Evolutionary conservation across 208 protist species (phyloP).

Genomic region (Crithidia bombi): DNA sequence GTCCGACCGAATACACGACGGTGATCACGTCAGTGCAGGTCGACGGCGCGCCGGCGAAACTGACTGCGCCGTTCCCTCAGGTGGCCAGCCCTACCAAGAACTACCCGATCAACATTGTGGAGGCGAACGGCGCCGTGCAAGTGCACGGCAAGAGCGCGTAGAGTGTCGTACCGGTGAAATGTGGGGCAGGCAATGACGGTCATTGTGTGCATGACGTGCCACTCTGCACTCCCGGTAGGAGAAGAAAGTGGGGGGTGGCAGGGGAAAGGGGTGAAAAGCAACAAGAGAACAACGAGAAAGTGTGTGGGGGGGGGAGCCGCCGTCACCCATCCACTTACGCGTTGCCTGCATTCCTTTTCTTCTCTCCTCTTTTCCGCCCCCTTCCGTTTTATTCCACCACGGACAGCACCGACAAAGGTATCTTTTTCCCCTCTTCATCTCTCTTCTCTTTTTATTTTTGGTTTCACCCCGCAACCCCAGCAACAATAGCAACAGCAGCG

Average conservation of each 20-base stretch:
- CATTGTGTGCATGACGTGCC: background rate
- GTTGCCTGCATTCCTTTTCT: background rate
- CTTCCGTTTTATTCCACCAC: background rate
- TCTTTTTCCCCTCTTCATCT: background rate
- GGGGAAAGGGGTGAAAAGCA: no score
- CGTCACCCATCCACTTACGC: no score
- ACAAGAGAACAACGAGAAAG: background rate
- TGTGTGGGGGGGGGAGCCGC: background rate
- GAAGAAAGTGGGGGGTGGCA: no score
- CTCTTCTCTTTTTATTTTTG: background rate
- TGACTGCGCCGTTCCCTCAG: slow-evolving; percentile 44
- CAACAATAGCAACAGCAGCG: no score
- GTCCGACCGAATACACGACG: slow-evolving; percentile 29
- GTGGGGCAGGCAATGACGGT: background rate
- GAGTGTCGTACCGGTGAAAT: background rate
- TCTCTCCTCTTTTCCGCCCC: background rate
- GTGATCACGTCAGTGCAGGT: slow-evolving; percentile 46
- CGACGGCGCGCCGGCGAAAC: slow-evolving; percentile 25
- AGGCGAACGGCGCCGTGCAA: slow-evolving; percentile 9
- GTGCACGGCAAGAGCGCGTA: slow-evolving; percentile 13
- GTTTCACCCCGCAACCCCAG: no score
- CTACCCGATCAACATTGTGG: slow-evolving; percentile 46
- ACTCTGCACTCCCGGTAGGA: no score
- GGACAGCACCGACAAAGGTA: background rate
- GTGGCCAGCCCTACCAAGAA: slow-evolving; percentile 53